phyloP scores from a whole-genome alignment of 176 grass and related monocot species.

The Luzula sylvatica region DNA sequence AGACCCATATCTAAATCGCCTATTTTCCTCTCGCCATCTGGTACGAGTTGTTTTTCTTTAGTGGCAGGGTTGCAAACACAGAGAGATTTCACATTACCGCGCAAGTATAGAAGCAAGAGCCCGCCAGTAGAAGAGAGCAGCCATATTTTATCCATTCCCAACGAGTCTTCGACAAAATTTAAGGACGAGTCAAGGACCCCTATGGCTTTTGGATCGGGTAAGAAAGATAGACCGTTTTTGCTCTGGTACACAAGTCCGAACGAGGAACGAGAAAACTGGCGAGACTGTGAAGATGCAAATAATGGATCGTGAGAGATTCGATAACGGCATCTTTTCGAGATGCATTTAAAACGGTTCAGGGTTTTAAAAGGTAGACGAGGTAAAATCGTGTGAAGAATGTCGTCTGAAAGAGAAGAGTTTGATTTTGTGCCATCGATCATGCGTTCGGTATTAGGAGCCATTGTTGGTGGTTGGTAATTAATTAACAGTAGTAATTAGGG shows the following conservation, averaged over 20 bases:
- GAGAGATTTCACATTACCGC: background rate
- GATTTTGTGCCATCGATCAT: no score
- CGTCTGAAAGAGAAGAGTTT: no score
- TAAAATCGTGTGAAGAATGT: background rate
- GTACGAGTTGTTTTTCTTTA: background rate
- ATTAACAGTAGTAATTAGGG: no score
- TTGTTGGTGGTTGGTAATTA: no score
- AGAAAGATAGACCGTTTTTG: background rate
- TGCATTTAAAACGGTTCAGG: background rate
- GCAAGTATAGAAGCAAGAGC: background rate
- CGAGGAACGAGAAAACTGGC: background rate
- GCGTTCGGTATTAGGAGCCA: no score
- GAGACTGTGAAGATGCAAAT: background rate
- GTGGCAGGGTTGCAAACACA: constrained; percentile 8
- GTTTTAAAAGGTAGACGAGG: background rate
- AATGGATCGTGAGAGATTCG: background rate
- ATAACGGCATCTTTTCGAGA: background rate
- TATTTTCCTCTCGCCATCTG: background rate
- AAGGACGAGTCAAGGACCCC: background rate
- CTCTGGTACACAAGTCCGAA: background rate
- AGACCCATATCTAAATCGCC: background rate
- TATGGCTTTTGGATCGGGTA: background rate
- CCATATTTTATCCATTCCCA: background rate
- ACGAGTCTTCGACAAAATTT: background rate
- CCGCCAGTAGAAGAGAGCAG: background rate